Evolutionary conservation across 805 yeast genomes (phyloP).

Genomic region (Schwanniomyces polymorphus): DNA sequence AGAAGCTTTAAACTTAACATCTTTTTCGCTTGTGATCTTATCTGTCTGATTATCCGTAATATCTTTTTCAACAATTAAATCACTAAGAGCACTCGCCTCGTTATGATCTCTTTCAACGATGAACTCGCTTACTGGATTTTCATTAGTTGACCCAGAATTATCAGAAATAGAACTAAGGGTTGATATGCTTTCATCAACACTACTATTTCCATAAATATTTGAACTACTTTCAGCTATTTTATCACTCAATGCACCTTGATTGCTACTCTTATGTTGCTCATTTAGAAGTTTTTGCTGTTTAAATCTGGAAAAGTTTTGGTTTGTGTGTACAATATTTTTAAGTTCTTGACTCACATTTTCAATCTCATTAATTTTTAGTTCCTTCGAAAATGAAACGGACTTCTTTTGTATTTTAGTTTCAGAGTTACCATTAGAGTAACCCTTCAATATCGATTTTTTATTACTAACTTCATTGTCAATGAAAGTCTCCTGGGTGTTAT

Average conservation of each 20-base stretch:
- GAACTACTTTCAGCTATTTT: background rate
- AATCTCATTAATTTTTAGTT: slow-evolving; percentile 57
- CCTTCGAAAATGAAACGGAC: slow-evolving; percentile 54
- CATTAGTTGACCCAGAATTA: background rate
- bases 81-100: background rate
- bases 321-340: slow-evolving; percentile 23
- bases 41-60: background rate
- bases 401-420: slow-evolving; percentile 27
- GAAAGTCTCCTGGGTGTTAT: background rate
- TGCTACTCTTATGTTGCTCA: too few species aligned
- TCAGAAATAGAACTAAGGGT: background rate
- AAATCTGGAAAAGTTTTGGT: slow-evolving; percentile 17
- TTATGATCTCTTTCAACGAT: slow-evolving; percentile 8
- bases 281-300: slow-evolving; percentile 10
- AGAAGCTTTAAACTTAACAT: background rate
- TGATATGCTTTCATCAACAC: background rate
- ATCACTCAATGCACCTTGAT: too few species aligned
- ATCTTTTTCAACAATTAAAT: slow-evolving; percentile 7
- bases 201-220: background rate
- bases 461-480: background rate
- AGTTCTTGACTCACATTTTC: slow-evolving; percentile 55
- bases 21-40: background rate
- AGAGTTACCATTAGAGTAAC: background rate
- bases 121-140: slow-evolving; percentile 9
- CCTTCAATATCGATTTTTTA: background rate